Evolutionary conservation across 345 rosid species (phyloP), one percentile per base, ranked within the genome.

Genomic region (Iberis pinnata): DNA sequence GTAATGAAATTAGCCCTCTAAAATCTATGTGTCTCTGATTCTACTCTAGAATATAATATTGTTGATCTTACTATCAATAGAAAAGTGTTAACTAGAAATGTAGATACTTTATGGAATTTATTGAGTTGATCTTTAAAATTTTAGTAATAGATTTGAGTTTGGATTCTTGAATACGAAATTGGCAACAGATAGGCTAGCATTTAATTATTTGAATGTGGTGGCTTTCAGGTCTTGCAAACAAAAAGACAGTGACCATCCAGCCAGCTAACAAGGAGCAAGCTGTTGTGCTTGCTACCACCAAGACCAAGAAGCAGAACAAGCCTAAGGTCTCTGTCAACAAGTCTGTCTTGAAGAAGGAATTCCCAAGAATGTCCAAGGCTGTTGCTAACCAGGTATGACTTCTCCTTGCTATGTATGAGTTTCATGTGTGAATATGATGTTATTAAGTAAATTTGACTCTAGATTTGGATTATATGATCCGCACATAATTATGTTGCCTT

Each of bases 261-360:
- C 37, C 71, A 13, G 92, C 72, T 18, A 81, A 63, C 11, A 75
- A 81, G 69, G 98, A 87, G 12, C 77, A 66, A 49, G 67, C 70
- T 29, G 79, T 87, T 47, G 70, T 84, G 45, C 77, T 90, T 6
- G 84, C 84, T 11, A 87, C 95, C 4, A 63, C 80, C 13, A 90
- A 84, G 85, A 81, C 88, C 54, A 90, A 78, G 84, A 80, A 80
- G 70, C 95, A 76, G 74, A 82, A 82, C 78, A 82, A 78, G 60
- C 95, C 95, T n/a, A 46, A 78, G 10, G 29, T 58, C 12, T 70
- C 77, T 63, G 75, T 80, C 60, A 84, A 82, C 73, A 86, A 77
- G 56, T 82, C 83, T 61, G 63, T 64, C 60, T 59, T 82, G 70
- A 78, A 74, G 68, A 82, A 86, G 74, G 89, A 86, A 56, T 82